A percentile compares a stretch with the other conserved stretches of the same genome.
Evolutionary conservation across 495 filamentous ascomycete genomes (phyloP).

Genomic region (Pseudevernia furfuracea): DNA sequence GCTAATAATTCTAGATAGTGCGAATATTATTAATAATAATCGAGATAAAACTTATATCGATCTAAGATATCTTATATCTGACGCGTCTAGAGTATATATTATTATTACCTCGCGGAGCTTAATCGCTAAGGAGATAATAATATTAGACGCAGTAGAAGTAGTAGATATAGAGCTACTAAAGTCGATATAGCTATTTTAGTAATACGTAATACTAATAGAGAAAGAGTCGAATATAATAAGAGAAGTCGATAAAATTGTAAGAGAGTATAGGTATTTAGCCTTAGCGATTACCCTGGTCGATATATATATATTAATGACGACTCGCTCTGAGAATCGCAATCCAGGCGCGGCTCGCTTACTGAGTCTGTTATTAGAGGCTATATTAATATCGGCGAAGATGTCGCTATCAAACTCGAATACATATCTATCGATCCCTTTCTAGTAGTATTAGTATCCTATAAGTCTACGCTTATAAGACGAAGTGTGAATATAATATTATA

Average conservation of each 20-base stretch:
- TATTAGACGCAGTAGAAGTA: conserved; percentile 2
- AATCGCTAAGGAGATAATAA: conserved; percentile 5
- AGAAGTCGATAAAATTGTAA: too few relatives aligned
- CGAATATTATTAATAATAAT: conserved; percentile 1
- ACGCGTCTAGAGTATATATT: background rate
- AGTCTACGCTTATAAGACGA: background rate
- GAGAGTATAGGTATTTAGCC: conserved; percentile 7
- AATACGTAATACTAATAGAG: too few relatives aligned
- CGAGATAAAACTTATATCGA: background rate
- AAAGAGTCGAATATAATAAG: too few relatives aligned
- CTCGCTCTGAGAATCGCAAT: too few relatives aligned
- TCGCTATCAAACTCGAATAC: background rate
- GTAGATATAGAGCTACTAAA: background rate
- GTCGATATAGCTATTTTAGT: conserved; percentile 9
- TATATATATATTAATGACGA: too few relatives aligned
- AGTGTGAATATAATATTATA: background rate
- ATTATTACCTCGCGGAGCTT: conserved; percentile 12
- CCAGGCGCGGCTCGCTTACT: too few relatives aligned
- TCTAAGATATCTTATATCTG: background rate
- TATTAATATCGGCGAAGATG: background rate
- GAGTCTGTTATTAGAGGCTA: too few relatives aligned
- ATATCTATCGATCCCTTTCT: background rate
- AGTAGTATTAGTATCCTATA: background rate
- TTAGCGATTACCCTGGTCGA: conserved; percentile 10
- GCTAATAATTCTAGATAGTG: conserved; percentile 9